These are phyloP conservation scores for Rhodotorula graminis DNA, from an alignment of 768 basidiomycete genomes.

Conservation along the genomic window DNA sequence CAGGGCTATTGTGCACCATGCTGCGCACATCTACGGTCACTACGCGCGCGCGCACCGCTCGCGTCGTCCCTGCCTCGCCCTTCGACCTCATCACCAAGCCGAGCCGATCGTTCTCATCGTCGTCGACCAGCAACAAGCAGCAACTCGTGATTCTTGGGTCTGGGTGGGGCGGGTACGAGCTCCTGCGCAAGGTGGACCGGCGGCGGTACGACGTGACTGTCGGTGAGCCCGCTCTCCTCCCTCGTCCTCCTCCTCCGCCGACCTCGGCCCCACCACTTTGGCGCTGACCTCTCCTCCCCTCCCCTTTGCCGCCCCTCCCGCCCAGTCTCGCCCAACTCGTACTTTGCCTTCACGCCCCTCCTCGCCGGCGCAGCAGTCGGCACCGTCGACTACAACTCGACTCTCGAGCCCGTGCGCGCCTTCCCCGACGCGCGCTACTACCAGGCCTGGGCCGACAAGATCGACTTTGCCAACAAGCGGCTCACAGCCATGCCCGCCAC, in stretches of 20 bases:
- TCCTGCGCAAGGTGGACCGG: slow-evolving; percentile 42
- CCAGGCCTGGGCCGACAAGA: slow-evolving; percentile 46
- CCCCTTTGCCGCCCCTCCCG: too few species aligned
- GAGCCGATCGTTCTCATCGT: neutral
- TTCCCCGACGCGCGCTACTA: slow-evolving; percentile 28
- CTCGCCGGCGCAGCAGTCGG: slow-evolving; percentile 66
- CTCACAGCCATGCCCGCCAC: slow-evolving; percentile 33
- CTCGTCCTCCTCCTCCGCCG: neutral
- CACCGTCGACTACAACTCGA: slow-evolving; percentile 74
- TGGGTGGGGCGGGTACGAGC: slow-evolving; percentile 40
- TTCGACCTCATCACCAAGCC: neutral
- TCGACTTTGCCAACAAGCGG: slow-evolving; percentile 39
- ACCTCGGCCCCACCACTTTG: neutral
- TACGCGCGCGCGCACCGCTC: neutral
- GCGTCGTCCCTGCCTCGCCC: neutral
- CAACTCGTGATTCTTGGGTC: slow-evolving; percentile 45
- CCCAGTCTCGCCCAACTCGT: slow-evolving; percentile 34
- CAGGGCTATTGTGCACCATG: neutral
- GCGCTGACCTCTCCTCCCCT: too few species aligned
- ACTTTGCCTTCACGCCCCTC: slow-evolving; percentile 41
- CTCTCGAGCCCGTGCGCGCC: slow-evolving; percentile 66
- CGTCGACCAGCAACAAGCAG: slow-evolving; percentile 24
- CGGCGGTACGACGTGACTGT: slow-evolving; percentile 42
- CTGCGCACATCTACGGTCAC: neutral
- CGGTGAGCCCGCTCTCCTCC: neutral